These are phyloP conservation scores for Hysterangium stoloniferum DNA, from an alignment of 768 basidiomycete species.

Conservation along the genomic window DNA sequence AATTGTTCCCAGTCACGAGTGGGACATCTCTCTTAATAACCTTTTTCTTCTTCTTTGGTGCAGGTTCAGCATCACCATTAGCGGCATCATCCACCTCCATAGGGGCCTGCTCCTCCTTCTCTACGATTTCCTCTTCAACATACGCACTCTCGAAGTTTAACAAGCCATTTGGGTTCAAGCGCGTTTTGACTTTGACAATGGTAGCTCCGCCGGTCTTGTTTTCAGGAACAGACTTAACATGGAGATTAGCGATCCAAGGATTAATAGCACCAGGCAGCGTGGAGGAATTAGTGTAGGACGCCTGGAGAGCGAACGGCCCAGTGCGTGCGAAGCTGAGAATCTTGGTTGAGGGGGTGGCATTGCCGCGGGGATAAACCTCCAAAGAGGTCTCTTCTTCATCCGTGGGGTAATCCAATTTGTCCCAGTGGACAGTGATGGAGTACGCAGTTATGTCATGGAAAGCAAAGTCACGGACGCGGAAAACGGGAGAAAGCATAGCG, in stretches of 20 bases:
- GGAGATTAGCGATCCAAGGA: conserved; percentile 79
- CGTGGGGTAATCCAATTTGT: conserved; percentile 58
- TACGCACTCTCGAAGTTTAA: conserved; percentile 84
- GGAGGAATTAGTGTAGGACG: conserved; percentile 67
- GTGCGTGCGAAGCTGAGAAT: conserved; percentile 92
- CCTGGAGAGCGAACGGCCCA: conserved; percentile 82
- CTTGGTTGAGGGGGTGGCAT: conserved; percentile 88
- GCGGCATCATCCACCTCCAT: conserved; percentile 56
- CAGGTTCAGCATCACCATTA: conserved; percentile 39
- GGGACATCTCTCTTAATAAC: conserved; percentile 79
- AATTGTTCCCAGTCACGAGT: conserved; percentile 56
- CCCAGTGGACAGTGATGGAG: conserved; percentile 90
- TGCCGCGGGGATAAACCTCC: conserved; percentile 80
- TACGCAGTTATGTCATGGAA: conserved; percentile 80
- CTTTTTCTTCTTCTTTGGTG: conserved; percentile 79
- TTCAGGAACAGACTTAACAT: conserved; percentile 63
- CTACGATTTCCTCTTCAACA: conserved; percentile 58
- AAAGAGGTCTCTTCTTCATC: conserved; percentile 84
- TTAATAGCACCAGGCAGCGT: conserved; percentile 71
- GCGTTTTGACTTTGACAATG: conserved; percentile 84
- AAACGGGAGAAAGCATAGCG: conserved; percentile 94
- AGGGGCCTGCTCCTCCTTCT: conserved; percentile 66
- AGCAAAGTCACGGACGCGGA: conserved; percentile 95
- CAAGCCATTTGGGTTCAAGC: conserved; percentile 80
- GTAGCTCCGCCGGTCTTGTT: conserved; percentile 64